phyloP scores from a whole-genome alignment of 495 filamentous ascomycete genomes.

The Penicillium canariense region DNA sequence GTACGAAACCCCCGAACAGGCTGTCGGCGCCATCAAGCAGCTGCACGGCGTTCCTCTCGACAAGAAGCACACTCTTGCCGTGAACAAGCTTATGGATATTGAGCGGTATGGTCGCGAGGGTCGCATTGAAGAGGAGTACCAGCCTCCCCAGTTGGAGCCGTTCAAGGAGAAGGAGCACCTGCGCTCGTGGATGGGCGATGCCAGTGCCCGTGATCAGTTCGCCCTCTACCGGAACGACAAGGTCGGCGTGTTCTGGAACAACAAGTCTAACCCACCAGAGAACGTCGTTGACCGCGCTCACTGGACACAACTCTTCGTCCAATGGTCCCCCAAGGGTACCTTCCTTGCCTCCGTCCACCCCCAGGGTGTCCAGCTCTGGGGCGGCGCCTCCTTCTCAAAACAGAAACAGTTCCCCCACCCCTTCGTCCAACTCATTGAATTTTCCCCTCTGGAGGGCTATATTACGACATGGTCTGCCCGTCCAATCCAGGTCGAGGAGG shows the following conservation, averaged over 20 bases:
- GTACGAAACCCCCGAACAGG: slow-evolving; percentile 89
- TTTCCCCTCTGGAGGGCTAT: slow-evolving; percentile 90
- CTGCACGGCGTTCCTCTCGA: slow-evolving; percentile 83
- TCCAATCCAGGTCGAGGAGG: slow-evolving; percentile 87
- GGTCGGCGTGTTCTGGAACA: slow-evolving; percentile 97
- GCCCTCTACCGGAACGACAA: slow-evolving; percentile 85
- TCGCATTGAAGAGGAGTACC: slow-evolving; percentile 85
- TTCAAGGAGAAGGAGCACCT: slow-evolving; percentile 94
- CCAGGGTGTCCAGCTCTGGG: slow-evolving; percentile 96
- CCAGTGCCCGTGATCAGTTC: slow-evolving; percentile 87
- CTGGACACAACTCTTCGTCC: slow-evolving; percentile 96
- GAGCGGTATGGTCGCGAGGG: slow-evolving; percentile 95
- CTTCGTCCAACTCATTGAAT: slow-evolving; percentile 91
- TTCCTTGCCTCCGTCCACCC: slow-evolving; percentile 91
- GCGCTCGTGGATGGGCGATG: slow-evolving; percentile 85
- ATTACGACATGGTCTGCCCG: slow-evolving; percentile 94
- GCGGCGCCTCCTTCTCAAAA: slow-evolving; percentile 81
- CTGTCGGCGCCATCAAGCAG: slow-evolving; percentile 78
- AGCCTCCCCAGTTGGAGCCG: slow-evolving; percentile 68
- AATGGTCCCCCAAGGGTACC: slow-evolving; percentile 95
- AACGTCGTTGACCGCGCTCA: slow-evolving; percentile 82
- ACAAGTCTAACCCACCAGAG: slow-evolving; percentile 87
- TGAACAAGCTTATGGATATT: slow-evolving; percentile 98
- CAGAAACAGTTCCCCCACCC: slow-evolving; percentile 93
- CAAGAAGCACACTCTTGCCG: slow-evolving; percentile 88